These are phyloP conservation scores for Trichoderma aggressivum DNA, from an alignment of 2,329 filamentous ascomycete species.

Conservation along the genomic window DNA sequence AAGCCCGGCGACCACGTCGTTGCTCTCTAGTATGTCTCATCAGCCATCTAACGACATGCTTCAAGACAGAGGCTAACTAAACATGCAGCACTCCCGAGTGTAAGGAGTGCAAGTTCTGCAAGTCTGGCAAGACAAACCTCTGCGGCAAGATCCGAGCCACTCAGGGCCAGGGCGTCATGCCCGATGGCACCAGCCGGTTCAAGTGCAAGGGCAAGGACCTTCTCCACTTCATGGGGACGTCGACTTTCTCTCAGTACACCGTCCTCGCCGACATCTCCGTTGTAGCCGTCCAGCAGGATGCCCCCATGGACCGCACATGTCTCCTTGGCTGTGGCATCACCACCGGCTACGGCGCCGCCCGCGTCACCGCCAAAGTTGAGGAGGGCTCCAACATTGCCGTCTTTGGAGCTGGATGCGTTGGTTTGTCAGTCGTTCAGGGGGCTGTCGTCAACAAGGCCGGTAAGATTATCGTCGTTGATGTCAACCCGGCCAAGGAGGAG, in stretches of 20 bases:
- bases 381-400: slow-evolving; percentile 85
- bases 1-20: slow-evolving; percentile 91
- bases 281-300: slow-evolving; percentile 84
- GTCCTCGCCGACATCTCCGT: slow-evolving; percentile 98
- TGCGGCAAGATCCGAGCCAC: slow-evolving; percentile 98
- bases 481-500: slow-evolving; percentile 86
- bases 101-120: slow-evolving; percentile 98
- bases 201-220: slow-evolving; percentile 91
- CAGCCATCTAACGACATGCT: neutral
- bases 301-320: slow-evolving; percentile 93
- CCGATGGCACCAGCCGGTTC: slow-evolving; percentile 93
- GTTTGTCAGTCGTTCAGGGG: slow-evolving; percentile 91
- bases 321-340: slow-evolving; percentile 97
- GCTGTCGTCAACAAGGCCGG: slow-evolving; percentile 78
- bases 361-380: slow-evolving; percentile 89
- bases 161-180: slow-evolving; percentile 94
- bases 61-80: slow-evolving; percentile 11
- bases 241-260: slow-evolving; percentile 98
- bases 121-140: slow-evolving; percentile 97
- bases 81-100: slow-evolving; percentile 82
- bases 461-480: slow-evolving; percentile 69
- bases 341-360: slow-evolving; percentile 93
- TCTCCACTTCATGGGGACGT: slow-evolving; percentile 98
- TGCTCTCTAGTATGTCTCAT: slow-evolving; percentile 69
- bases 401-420: slow-evolving; percentile 95